Percentiles rank a stretch among this genome's conserved stretches.
Conservation (phyloP, 1,139 yeast genomes). For the Diutina scorzettiae region DNA sequence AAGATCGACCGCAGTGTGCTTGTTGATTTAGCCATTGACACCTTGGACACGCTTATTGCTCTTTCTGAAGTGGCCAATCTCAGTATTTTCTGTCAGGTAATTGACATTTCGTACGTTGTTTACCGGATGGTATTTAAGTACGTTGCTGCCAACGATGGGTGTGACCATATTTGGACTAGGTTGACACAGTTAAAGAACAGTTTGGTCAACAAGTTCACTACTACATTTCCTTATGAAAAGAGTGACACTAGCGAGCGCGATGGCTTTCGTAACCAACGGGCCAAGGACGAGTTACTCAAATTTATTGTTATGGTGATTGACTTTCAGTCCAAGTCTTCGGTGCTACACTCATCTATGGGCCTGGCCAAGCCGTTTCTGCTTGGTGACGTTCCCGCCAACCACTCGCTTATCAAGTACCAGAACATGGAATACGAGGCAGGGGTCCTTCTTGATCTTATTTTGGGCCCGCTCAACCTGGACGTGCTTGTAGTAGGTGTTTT, state of each 20-base stretch:
- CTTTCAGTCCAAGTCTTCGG: conserved; percentile 36
- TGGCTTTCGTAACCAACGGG: conserved; percentile 35
- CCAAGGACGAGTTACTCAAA: conserved; percentile 57
- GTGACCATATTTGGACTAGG: conserved; percentile 30
- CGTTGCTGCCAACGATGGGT: conserved; percentile 33
- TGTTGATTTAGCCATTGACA: conserved; percentile 31
- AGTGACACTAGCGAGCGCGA: conserved; percentile 42
- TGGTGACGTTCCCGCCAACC: conserved; percentile 47
- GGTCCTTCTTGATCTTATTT: neutral
- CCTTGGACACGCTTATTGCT: conserved; percentile 22
- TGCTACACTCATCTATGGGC: conserved; percentile 24
- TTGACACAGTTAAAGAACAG: conserved; percentile 28
- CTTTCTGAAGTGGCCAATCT: conserved; percentile 20
- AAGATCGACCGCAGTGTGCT: conserved; percentile 17
- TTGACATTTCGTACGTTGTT: conserved; percentile 26
- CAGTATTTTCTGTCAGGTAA: conserved; percentile 19
- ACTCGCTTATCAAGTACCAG: conserved; percentile 40
- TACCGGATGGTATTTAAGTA: conserved; percentile 29
- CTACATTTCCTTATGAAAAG: conserved; percentile 29
- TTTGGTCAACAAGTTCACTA: conserved; percentile 15
- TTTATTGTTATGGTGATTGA: conserved; percentile 62
- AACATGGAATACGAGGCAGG: conserved; percentile 15
- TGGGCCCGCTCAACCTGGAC: neutral
- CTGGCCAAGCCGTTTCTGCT: conserved; percentile 32
- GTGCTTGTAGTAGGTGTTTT: conserved; percentile 10